phyloP scores from a whole-genome alignment of 768 basidiomycete species.

The Lyophyllum decastes region DNA sequence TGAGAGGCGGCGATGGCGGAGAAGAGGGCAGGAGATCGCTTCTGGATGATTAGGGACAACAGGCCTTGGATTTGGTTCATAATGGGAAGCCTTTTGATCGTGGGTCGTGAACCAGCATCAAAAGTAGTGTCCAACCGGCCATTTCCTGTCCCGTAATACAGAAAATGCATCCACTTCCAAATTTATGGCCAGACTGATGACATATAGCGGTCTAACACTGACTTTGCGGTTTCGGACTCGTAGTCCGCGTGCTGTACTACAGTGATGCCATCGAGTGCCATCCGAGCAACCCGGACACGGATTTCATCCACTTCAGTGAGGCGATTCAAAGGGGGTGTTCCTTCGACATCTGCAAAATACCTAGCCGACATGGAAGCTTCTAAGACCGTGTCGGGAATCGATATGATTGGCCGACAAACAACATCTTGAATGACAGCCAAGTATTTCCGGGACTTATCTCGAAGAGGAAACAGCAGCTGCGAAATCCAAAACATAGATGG shows the following conservation, averaged over 20 bases:
- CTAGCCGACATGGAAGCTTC: too few relatives aligned
- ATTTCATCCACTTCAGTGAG: neutral
- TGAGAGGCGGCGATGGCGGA: neutral
- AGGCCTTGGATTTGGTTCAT: neutral
- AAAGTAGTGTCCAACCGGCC: neutral
- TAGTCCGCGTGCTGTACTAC: neutral
- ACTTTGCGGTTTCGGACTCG: too few relatives aligned
- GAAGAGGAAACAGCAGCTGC: too few relatives aligned
- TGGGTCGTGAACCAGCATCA: neutral
- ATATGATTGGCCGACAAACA: too few relatives aligned
- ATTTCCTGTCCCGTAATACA: neutral
- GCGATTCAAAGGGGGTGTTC: neutral
- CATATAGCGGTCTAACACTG: neutral
- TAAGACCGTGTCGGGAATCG: too few relatives aligned
- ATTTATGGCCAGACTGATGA: neutral
- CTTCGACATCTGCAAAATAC: too few relatives aligned
- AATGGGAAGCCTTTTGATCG: neutral
- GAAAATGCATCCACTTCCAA: neutral
- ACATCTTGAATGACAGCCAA: too few relatives aligned
- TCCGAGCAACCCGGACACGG: neutral
- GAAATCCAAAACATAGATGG: too few relatives aligned
- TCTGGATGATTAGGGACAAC: neutral
- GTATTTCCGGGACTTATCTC: neutral
- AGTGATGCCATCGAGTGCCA: neutral
- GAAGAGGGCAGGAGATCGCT: neutral